phyloP scores from a whole-genome alignment of 257 asterid species.

The Ocimum tenuiflorum region DNA sequence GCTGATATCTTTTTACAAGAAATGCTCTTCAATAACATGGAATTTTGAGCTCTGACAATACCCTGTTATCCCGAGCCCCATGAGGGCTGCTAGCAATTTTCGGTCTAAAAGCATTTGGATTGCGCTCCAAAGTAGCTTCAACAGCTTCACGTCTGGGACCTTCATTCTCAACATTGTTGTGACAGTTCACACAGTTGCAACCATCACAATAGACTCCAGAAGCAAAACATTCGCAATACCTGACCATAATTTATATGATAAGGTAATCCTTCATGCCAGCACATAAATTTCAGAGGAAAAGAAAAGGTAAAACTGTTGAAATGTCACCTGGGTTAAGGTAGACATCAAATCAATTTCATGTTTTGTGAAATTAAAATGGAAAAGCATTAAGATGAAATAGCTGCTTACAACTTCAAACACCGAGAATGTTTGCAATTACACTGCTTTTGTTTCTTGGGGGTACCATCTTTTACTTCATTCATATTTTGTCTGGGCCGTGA shows the following conservation, averaged over 20 bases:
- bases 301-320: neutral
- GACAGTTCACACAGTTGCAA: conserved; percentile 85
- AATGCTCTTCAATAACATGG: conserved; percentile 1
- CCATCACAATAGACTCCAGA: conserved; percentile 89
- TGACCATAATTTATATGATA: conserved; percentile 27
- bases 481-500: conserved; percentile 43
- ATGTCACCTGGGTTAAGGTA: neutral
- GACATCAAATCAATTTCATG: neutral
- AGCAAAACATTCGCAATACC: conserved; percentile 97
- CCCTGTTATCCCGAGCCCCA: conserved; percentile 74
- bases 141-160: conserved; percentile 85
- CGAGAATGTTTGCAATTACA: conserved; percentile 86
- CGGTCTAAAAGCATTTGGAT: conserved; percentile 93
- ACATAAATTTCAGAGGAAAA: neutral
- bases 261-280: neutral
- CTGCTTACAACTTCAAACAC: conserved; percentile 74
- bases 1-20: neutral
- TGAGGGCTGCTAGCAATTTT: conserved; percentile 92
- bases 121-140: conserved; percentile 84
- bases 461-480: conserved; percentile 60
- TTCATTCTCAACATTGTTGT: conserved; percentile 74
- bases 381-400: neutral
- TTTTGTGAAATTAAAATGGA: neutral
- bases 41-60: conserved; percentile 26
- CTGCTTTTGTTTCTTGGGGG: conserved; percentile 85